Percentiles rank a stretch among this genome's conserved stretches.
Evolutionary conservation across 441 rosid genomes (phyloP).

Genomic region (Adansonia grandidieri): DNA sequence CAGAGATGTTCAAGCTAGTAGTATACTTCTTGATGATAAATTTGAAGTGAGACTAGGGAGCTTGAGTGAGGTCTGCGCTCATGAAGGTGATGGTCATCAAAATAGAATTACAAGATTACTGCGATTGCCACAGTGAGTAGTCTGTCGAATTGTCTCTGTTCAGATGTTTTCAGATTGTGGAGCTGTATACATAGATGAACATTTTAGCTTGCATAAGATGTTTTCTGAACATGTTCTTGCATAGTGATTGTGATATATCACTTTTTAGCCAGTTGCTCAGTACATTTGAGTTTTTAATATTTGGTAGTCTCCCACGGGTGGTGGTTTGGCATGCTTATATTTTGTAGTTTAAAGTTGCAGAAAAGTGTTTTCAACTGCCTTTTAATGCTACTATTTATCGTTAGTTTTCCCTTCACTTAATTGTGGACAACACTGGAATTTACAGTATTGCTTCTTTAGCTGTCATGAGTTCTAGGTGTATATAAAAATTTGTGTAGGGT

Average conservation of each 20-base stretch:
- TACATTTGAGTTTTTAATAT: background rate
- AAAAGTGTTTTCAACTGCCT: constrained; percentile 9
- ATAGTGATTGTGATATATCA: background rate
- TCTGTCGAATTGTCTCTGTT: constrained; percentile 23
- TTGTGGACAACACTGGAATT: background rate
- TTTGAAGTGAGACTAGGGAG: constrained; percentile 97
- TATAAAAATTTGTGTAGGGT: background rate
- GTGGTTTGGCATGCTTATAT: constrained; percentile 4
- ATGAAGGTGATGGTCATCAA: constrained; percentile 81
- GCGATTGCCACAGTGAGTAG: constrained; percentile 84
- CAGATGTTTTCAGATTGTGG: constrained; percentile 5
- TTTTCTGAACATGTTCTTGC: background rate
- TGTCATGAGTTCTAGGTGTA: background rate
- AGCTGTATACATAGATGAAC: background rate
- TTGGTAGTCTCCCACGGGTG: background rate
- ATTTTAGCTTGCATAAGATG: background rate
- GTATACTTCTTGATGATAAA: constrained; percentile 98
- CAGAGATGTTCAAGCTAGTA: constrained; percentile 98
- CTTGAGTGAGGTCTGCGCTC: constrained; percentile 71
- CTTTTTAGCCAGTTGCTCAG: background rate
- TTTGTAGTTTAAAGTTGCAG: background rate
- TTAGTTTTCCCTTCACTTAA: background rate
- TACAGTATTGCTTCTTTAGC: background rate
- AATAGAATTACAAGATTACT: constrained; percentile 79
- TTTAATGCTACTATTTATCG: background rate